These are phyloP conservation scores for Peniophora sp. DNA, from an alignment of 1,284 basidiomycete species.

Conservation along the genomic window DNA sequence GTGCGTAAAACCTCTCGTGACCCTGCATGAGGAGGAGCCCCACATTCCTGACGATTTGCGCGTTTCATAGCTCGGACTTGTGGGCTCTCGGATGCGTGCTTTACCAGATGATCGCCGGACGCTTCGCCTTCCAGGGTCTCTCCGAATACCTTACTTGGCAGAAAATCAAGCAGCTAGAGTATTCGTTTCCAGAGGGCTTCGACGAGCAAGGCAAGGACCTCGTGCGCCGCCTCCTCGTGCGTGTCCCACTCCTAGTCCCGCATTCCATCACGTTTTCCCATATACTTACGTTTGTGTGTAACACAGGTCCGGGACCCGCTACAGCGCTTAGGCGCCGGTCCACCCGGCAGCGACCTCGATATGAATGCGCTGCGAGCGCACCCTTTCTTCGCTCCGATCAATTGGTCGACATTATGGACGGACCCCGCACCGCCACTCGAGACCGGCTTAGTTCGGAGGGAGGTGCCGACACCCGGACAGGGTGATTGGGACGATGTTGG, in stretches of 20 bases:
- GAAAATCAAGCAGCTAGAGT: slow-evolving; percentile 70
- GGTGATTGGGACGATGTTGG: slow-evolving; percentile 42
- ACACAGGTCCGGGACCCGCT: slow-evolving; percentile 63
- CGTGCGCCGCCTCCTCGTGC: slow-evolving; percentile 55
- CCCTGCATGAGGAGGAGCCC: not conserved
- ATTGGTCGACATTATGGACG: slow-evolving; percentile 75
- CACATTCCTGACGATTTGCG: slow-evolving; percentile 15
- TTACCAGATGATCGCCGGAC: slow-evolving; percentile 93
- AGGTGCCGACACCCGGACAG: slow-evolving; percentile 22
- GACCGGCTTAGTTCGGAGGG: slow-evolving; percentile 45
- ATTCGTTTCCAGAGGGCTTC: slow-evolving; percentile 66
- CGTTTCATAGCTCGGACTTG: slow-evolving; percentile 71
- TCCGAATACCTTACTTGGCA: slow-evolving; percentile 82
- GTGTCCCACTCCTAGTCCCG: slow-evolving; percentile 12
- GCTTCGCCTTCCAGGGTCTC: slow-evolving; percentile 84
- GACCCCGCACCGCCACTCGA: slow-evolving; percentile 51
- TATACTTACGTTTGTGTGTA: slow-evolving; percentile 3
- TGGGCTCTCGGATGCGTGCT: slow-evolving; percentile 97
- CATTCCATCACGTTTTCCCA: slow-evolving; percentile 1
- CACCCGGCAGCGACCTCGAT: slow-evolving; percentile 36
- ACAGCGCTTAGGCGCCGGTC: slow-evolving; percentile 61
- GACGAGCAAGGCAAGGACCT: slow-evolving; percentile 64
- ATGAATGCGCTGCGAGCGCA: slow-evolving; percentile 63
- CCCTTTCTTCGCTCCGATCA: slow-evolving; percentile 64
- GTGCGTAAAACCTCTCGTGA: slow-evolving; percentile 25